Base-by-base conservation (phyloP, 2,329 filamentous ascomycete genomes). In the Penicillium sp. region DNA sequence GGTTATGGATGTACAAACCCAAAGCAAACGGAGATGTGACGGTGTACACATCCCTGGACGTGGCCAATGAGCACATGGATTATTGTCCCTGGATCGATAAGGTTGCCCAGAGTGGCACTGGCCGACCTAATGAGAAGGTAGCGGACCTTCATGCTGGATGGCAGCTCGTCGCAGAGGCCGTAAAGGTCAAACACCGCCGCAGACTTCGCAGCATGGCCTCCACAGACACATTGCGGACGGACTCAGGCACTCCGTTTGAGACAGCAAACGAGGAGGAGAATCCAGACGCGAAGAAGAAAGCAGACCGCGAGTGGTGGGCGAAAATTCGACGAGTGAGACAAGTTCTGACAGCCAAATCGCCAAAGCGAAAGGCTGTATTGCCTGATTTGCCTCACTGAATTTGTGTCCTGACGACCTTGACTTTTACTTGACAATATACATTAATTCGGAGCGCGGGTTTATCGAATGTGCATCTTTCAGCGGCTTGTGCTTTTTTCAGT, bases 1-100 rank as follows among this genome's bases (percentile, higher is more conserved):
- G 94, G 0, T 79, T 99, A 2, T 99, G 94, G 94, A 88, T 99
- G 78, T 97, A 96, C 71, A 88, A 86, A 66, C 87, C 86, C 70
- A 91, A 87, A 71, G 83, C 84, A 64, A 81, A 88, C 29, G 73
- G 71, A 14, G 68, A 67, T 13, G 51, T 62, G 0, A 60, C 70
- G 11, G 62, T 74, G 8, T 73, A 73, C 50, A 66, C 67, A 5
- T 81, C 84, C 52, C 79, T 94, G 1, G 86, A 93, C 65, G 84
- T 85, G 4, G 74, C 87, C 2, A 80, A 81, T 5, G 88, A 92
- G 69, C 90, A 94, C 70, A 84, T 90, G 57, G 89, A 90, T 66
- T 94, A 92, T 67, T 94, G 90, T 62, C 90, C 90, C 0, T 94
- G 90, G 90, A 81, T 87, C 55, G 90, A 85, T 61, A 72, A 83